These are phyloP conservation scores for Dioscorea alata DNA, from an alignment of 106 monocot genomes.

Conservation along the genomic window DNA sequence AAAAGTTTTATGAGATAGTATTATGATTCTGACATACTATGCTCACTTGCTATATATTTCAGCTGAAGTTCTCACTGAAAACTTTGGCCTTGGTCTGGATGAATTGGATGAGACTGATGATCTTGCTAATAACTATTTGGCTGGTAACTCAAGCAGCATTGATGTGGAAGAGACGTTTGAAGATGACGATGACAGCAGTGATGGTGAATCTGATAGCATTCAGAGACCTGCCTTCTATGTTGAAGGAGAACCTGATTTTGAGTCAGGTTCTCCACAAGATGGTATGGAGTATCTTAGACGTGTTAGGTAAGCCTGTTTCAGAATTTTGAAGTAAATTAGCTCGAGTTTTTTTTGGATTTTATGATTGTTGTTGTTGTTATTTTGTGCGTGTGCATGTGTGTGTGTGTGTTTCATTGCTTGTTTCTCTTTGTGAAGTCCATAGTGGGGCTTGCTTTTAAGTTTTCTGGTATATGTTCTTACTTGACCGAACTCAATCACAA, in stretches of 20 bases:
- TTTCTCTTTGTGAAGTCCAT: not conserved
- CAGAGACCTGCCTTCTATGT: conserved; percentile 73
- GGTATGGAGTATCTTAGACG: conserved; percentile 90
- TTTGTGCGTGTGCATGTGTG: too few relatives aligned
- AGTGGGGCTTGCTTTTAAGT: not conserved
- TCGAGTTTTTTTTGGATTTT: too few relatives aligned
- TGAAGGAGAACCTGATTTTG: conserved; percentile 95
- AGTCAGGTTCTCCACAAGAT: conserved; percentile 89
- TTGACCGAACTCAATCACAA: not conserved
- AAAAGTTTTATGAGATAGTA: not conserved
- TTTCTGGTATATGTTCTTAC: not conserved
- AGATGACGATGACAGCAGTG: conserved; percentile 49
- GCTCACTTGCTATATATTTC: not conserved
- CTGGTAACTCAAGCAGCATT: not conserved
- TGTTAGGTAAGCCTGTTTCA: conserved; percentile 60
- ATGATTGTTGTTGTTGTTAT: too few relatives aligned
- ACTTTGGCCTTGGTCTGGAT: not conserved
- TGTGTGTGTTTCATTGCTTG: not conserved
- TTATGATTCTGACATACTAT: not conserved
- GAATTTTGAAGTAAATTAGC: too few relatives aligned
- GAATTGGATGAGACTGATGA: conserved; percentile 2
- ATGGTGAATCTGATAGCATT: conserved; percentile 62
- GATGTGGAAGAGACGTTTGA: conserved; percentile 19
- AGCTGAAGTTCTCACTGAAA: conserved; percentile 15
- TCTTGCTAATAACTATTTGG: not conserved